Conservation (phyloP, 2,329 filamentous ascomycete genomes). For the Xylariomycetidae sp. region DNA sequence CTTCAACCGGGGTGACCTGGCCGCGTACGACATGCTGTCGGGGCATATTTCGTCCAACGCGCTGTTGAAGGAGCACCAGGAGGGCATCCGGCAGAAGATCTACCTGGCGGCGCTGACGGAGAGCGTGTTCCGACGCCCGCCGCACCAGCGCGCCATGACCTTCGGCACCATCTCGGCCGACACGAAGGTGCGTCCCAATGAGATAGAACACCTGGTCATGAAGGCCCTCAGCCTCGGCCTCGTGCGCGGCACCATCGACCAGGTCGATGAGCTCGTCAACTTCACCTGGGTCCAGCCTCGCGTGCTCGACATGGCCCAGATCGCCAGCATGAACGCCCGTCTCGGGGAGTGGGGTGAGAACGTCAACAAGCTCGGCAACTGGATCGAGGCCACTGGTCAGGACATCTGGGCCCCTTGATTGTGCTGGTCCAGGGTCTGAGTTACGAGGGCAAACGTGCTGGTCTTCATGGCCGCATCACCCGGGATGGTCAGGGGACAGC, state of each 20-base stretch:
- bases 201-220: constrained; percentile 98
- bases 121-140: constrained; percentile 89
- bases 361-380: constrained; percentile 92
- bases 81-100: constrained; percentile 94
- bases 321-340: constrained; percentile 82
- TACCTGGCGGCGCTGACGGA: constrained; percentile 94
- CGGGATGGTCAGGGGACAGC: too few relatives aligned
- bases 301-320: constrained; percentile 92
- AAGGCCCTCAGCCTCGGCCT: constrained; percentile 94
- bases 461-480: too few relatives aligned
- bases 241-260: constrained; percentile 87
- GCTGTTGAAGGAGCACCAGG: constrained; percentile 71
- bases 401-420: constrained; percentile 80
- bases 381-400: constrained; percentile 90
- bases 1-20: constrained; percentile 92
- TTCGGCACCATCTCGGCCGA: constrained; percentile 84
- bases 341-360: constrained; percentile 93
- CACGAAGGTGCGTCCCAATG: constrained; percentile 83
- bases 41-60: constrained; percentile 75
- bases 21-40: constrained; percentile 76
- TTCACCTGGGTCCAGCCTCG: constrained; percentile 99
- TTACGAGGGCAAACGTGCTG: too few relatives aligned
- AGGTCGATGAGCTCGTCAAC: constrained; percentile 87
- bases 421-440: too few relatives aligned
- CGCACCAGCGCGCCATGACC: constrained; percentile 90